Evolutionary conservation across 495 filamentous ascomycete species (phyloP), one percentile per base, ranked within the genome.

Genomic region (Lentithecium fluviatile): DNA sequence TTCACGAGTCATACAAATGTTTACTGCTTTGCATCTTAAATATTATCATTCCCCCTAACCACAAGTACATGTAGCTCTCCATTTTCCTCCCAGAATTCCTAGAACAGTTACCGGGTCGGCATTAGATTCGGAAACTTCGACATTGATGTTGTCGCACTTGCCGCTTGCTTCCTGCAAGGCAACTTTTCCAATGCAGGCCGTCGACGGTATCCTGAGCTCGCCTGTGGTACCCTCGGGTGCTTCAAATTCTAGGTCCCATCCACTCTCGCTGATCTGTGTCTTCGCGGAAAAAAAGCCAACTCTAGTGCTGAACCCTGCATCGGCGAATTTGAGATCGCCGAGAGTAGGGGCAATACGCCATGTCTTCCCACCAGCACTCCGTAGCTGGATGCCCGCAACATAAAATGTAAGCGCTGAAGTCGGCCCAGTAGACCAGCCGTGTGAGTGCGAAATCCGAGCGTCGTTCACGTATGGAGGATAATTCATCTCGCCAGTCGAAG

Each of bases 361-460:
- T 10, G 69, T 79, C 59, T 60, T 57, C 0, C 83, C 84, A 0
- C 76, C 65, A 0, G 77, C 80, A 5, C 69, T 74, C 15, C 74
- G 70, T 3, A 85, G 59, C 45, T 76, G 70, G 29, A 88, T 75
- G 5, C 84, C 85, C 7, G 83, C 71, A 8, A 85, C 71, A 51
- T 79, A 78, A 34, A 78, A 72, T 2, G 74, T 80, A 29, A 88
- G 69, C 10, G 78, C 76, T 8, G 76, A 77, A 7, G 83, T 86
- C 3, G 84, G 84, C 10, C 83, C 82, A 4, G 79, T 75, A 0
- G 79, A 75, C 84, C 83, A 87, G 0, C 83, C 84, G 62, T 86
- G 85, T 0, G 84, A 79, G 57, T 86, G 83, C 13, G 73, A 78
- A 23, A 81, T 77, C 6, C 82, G 73, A 6, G 82, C 72, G 32